These are phyloP conservation scores for Nannizzia gypsea DNA, from an alignment of 2,329 filamentous ascomycete species.

Conservation along the genomic window DNA sequence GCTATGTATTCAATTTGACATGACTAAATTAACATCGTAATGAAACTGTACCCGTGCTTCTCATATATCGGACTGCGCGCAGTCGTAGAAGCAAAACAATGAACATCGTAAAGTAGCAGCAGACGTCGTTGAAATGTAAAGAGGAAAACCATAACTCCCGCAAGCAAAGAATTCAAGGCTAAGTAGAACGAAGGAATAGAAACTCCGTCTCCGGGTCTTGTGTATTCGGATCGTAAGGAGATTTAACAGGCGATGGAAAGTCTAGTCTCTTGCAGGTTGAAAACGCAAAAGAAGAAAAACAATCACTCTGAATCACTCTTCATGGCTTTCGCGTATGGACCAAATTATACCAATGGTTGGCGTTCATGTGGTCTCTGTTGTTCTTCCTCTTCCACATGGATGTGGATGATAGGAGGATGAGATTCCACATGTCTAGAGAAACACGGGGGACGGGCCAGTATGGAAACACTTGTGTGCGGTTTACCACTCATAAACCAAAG, in stretches of 20 bases:
- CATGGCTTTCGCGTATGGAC: too few species aligned
- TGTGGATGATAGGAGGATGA: conserved; percentile 7
- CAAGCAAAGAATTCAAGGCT: background rate
- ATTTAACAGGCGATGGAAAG: too few species aligned
- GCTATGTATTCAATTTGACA: too few species aligned
- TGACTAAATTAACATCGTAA: background rate
- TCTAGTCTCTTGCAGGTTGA: background rate
- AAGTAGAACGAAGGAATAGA: background rate
- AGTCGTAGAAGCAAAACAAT: background rate
- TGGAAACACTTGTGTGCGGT: conserved; percentile 31
- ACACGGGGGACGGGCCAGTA: conserved; percentile 19
- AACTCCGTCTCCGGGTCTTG: background rate
- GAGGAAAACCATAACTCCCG: background rate
- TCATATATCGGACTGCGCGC: background rate
- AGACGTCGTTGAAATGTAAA: background rate
- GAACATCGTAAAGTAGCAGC: background rate
- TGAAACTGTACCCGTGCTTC: background rate
- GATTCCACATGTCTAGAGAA: conserved; percentile 7
- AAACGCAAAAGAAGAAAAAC: background rate
- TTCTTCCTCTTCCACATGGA: conserved; percentile 9
- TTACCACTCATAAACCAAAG: conserved; percentile 44
- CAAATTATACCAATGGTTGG: background rate
- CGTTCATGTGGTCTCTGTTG: background rate
- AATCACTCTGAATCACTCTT: background rate
- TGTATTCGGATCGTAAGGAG: too few species aligned